Evolutionary conservation across 2,329 filamentous ascomycete species (phyloP).

Genomic region (Triangularia setosa): DNA sequence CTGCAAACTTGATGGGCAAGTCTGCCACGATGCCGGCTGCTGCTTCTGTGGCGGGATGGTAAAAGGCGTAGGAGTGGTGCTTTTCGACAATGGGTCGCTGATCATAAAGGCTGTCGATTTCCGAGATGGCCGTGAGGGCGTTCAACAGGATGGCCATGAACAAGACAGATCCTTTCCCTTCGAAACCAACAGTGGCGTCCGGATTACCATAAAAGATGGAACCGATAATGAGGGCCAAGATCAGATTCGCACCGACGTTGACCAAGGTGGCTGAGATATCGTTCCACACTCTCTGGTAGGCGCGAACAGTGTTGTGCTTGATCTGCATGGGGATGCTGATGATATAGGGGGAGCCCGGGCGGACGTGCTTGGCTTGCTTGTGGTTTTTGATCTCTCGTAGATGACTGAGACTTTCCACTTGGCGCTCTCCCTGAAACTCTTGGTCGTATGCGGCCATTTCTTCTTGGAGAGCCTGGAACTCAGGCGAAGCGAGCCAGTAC

Average conservation of each 20-base stretch:
- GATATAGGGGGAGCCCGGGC: slow-evolving; percentile 22
- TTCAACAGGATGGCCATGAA: slow-evolving; percentile 43
- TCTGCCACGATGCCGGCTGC: slow-evolving; percentile 52
- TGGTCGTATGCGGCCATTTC: slow-evolving; percentile 17
- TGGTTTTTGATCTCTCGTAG: slow-evolving; percentile 19
- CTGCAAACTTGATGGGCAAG: slow-evolving; percentile 54
- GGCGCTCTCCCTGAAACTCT: slow-evolving; percentile 15
- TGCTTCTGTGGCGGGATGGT: slow-evolving; percentile 51
- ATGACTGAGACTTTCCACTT: slow-evolving; percentile 9
- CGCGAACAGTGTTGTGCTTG: slow-evolving; percentile 16
- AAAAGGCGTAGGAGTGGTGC: slow-evolving; percentile 47
- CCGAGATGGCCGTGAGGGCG: slow-evolving; percentile 26
- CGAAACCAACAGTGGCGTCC: slow-evolving; percentile 48
- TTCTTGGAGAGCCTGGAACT: slow-evolving; percentile 16
- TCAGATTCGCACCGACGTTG: slow-evolving; percentile 54
- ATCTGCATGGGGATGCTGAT: slow-evolving; percentile 22
- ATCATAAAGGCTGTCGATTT: slow-evolving; percentile 33
- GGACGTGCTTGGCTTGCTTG: slow-evolving; percentile 21
- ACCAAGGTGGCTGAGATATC: slow-evolving; percentile 30
- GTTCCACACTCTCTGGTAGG: slow-evolving; percentile 29
- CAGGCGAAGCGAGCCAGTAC: slow-evolving; percentile 22
- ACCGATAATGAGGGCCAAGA: slow-evolving; percentile 62
- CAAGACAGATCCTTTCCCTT: slow-evolving; percentile 43
- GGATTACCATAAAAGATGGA: slow-evolving; percentile 62
- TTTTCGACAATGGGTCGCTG: slow-evolving; percentile 49